Conservation (phyloP, 192 early-diverging fungal genomes). For the Geosiphon pyriformis region DNA sequence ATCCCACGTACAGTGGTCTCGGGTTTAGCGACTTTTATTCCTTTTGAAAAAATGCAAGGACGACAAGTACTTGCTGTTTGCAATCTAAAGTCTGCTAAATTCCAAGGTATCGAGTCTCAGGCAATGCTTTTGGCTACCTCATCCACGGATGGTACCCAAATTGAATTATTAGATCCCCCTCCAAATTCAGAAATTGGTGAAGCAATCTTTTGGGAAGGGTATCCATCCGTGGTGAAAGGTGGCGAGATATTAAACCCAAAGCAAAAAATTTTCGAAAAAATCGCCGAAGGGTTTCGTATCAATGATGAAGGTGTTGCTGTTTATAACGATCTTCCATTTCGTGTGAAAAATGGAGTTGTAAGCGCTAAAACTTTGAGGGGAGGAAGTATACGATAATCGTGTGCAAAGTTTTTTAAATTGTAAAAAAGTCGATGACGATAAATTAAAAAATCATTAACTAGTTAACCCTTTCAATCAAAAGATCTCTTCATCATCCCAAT, state of each 20-base stretch:
- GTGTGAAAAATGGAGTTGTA: slow-evolving; percentile 40
- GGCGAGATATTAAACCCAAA: slow-evolving; percentile 57
- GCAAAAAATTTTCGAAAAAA: slow-evolving; percentile 59
- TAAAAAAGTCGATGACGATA: too few species aligned
- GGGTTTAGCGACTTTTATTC: slow-evolving; percentile 51
- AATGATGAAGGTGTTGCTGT: slow-evolving; percentile 40
- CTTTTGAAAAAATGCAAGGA: slow-evolving; percentile 50
- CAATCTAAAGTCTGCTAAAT: slow-evolving; percentile 58
- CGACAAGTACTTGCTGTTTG: slow-evolving; percentile 50
- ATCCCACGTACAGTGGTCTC: slow-evolving; percentile 56
- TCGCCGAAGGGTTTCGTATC: slow-evolving; percentile 43
- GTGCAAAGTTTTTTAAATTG: neutral
- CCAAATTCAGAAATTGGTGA: slow-evolving; percentile 48
- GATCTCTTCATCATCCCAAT: neutral
- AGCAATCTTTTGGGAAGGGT: slow-evolving; percentile 49
- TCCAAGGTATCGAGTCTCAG: slow-evolving; percentile 52
- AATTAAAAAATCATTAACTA: too few species aligned
- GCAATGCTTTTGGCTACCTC: slow-evolving; percentile 62
- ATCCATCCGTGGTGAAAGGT: slow-evolving; percentile 29
- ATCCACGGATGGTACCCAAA: slow-evolving; percentile 42
- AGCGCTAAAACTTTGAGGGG: slow-evolving; percentile 40
- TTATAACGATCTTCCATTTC: slow-evolving; percentile 53
- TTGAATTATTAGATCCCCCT: slow-evolving; percentile 56
- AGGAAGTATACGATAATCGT: slow-evolving; percentile 34
- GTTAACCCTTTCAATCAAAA: too few species aligned